A percentile compares a stretch with the other conserved stretches of the same genome.
phyloP scores from a whole-genome alignment of 1,139 yeast genomes.

The Yamadazyma blattariae region DNA sequence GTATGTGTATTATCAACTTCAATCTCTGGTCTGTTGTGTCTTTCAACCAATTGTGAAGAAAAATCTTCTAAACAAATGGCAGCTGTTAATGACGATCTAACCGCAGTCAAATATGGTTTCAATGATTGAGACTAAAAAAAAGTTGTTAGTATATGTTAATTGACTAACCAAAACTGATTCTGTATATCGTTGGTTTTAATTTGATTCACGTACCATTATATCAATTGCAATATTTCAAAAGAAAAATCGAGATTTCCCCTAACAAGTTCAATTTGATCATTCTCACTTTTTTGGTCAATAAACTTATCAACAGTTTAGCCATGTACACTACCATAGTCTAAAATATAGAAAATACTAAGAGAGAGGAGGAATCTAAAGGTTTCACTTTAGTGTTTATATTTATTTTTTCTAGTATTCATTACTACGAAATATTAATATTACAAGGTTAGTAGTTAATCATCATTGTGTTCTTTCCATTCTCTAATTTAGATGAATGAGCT shows the following conservation, averaged over 20 bases:
- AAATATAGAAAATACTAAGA: too few relatives aligned
- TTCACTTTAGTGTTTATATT: too few relatives aligned
- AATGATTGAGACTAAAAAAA: constrained; percentile 74
- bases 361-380: too few relatives aligned
- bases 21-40: constrained; percentile 96
- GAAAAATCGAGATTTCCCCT: too few relatives aligned
- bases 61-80: constrained; percentile 94
- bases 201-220: too few relatives aligned
- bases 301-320: not conserved
- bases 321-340: not conserved
- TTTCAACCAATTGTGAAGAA: constrained; percentile 91
- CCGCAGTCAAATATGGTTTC: constrained; percentile 92
- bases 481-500: not conserved
- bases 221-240: too few relatives aligned
- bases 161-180: constrained; percentile 2
- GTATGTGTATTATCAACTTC: constrained; percentile 66
- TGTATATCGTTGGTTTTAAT: too few relatives aligned
- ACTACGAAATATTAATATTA: not conserved
- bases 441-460: constrained; percentile 4
- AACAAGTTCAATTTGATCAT: constrained; percentile 1
- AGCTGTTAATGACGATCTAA: constrained; percentile 88
- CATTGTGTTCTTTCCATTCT: not conserved
- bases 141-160: constrained; percentile 1
- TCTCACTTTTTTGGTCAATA: constrained; percentile 3
- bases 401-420: too few relatives aligned